Evolutionary conservation across 2,329 filamentous ascomycete genomes (phyloP), one percentile per base, ranked within the genome.

Genomic region (Lasiodiplodia hormozganensis): DNA sequence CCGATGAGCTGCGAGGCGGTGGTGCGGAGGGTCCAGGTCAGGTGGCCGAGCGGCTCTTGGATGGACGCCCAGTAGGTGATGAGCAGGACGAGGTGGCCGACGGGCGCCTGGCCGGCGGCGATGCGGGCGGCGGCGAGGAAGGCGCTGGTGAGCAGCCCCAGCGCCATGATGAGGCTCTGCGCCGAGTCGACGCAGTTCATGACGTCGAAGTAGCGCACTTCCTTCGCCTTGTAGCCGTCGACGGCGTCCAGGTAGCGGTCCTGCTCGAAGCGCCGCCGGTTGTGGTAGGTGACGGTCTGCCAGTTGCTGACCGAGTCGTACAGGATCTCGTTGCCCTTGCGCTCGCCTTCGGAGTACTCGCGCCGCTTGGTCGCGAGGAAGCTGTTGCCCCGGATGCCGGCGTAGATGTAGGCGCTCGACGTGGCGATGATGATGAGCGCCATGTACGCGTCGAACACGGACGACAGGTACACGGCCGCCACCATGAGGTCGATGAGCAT

Each of bases 81-180:
- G 31, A 92, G 77, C 21, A 89, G 88, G 4, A 92, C 86, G 70
- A 92, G 89, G 69, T 85, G 85, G 51, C 89, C 89, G 14, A 89
- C 80, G 0, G 85, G 81, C 54, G 83, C 83, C 10, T 76, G 74
- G 0, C 84, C 84, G 47, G 80, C 79, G 0, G 82, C 78, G 40
- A 89, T 85, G 70, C 86, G 82, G 68, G 85, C 83, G 8, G 85
- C 82, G 3, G 86, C 87, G 16, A 89, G 80, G 62, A 87, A 75
- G 74, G 83, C 80, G 71, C 81, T 82, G 70, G 83, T 78, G 51
- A 86, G 73, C 67, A 87, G 81, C 2, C 85, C 84, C 53, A 85
- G 68, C 1, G 82, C 81, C 60, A 87, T 82, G 34, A 87, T 72
- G 66, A 83, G 67, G 70, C 82, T 79, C 70, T 87, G 83, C 23